phyloP scores from a whole-genome alignment of 352 stramenopile genomes.

The Elongisporangium prolatum region DNA sequence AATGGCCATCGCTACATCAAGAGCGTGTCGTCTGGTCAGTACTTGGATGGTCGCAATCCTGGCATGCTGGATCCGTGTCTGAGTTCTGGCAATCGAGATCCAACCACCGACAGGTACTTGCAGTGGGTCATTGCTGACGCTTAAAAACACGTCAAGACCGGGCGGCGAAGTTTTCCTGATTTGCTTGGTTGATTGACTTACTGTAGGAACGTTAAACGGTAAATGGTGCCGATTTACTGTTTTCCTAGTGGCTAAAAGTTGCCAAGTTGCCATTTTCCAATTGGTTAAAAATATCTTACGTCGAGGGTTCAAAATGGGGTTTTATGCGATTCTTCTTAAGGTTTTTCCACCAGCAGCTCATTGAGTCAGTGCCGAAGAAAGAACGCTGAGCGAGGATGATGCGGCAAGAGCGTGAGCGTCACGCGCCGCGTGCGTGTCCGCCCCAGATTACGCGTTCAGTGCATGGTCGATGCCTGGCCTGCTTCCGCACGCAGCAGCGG shows the following conservation, averaged over 20 bases:
- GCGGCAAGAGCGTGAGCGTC: not conserved
- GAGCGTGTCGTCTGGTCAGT: not conserved
- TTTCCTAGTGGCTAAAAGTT: no score
- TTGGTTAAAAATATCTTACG: no score
- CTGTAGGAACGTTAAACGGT: no score
- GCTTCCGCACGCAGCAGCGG: constrained; percentile 57
- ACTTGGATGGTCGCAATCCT: not conserved
- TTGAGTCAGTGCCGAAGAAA: not conserved
- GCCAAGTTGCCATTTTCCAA: no score
- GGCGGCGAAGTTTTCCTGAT: no score
- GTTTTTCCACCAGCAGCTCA: not conserved
- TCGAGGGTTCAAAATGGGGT: not conserved
- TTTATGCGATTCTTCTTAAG: not conserved
- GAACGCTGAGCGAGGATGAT: not conserved
- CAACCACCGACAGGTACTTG: not conserved
- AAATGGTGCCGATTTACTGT: not conserved
- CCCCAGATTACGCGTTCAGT: not conserved
- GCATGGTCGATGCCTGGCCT: constrained; percentile 51
- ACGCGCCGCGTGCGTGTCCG: not conserved
- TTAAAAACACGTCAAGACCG: not conserved
- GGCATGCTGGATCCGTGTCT: not conserved
- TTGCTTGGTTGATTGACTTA: no score
- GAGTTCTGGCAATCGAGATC: not conserved
- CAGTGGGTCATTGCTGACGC: not conserved
- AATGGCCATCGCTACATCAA: not conserved